phyloP scores from a whole-genome alignment of 306 rosid genomes.

The Sicyos edulis region DNA sequence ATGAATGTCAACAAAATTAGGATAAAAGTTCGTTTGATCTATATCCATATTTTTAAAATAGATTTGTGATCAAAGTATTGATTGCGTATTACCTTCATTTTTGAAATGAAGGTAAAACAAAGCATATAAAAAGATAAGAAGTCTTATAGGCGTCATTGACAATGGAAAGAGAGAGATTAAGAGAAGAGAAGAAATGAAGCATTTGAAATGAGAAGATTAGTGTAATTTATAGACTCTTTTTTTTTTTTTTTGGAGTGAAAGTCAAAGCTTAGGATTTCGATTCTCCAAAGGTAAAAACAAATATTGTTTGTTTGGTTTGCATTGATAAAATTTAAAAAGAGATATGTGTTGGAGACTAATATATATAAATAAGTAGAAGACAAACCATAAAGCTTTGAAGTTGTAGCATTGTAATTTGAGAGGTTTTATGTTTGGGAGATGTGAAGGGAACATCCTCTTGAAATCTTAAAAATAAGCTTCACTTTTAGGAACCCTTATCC shows the following conservation, averaged over 20 bases:
- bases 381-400: neutral
- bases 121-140: neutral
- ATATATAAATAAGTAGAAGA: neutral
- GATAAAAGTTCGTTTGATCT: neutral
- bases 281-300: neutral
- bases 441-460: slow-evolving; percentile 7
- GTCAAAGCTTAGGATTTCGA: neutral
- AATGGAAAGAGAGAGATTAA: neutral
- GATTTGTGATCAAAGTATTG: neutral
- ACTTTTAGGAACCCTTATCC: neutral
- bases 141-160: neutral
- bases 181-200: neutral
- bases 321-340: neutral
- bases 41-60: neutral
- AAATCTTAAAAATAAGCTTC: neutral
- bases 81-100: neutral
- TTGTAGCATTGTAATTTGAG: neutral
- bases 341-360: slow-evolving; percentile 10
- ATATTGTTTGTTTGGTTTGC: neutral
- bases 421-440: neutral
- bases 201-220: neutral
- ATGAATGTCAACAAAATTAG: neutral
- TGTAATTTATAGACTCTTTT: neutral
- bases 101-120: neutral
- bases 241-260: neutral